phyloP scores from a whole-genome alignment of 1,284 basidiomycete genomes.

The Neolentinus lepideus region DNA sequence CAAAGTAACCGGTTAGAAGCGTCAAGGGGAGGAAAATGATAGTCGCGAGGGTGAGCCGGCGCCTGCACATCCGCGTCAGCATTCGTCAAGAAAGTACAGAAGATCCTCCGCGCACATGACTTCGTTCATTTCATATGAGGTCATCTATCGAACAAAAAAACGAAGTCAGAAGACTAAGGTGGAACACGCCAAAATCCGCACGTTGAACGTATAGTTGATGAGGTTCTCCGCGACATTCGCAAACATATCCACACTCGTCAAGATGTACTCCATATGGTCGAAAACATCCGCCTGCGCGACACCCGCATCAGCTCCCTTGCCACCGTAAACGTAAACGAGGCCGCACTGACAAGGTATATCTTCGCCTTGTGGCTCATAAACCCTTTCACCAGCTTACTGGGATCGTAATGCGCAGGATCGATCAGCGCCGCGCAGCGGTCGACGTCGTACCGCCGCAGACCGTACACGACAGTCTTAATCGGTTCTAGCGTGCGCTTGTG shows the following conservation, averaged over 20 bases:
- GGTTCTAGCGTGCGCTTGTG: conserved; percentile 66
- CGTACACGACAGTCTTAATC: conserved; percentile 59
- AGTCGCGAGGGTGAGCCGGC: conserved; percentile 53
- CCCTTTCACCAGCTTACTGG: conserved; percentile 31
- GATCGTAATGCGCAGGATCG: conserved; percentile 21
- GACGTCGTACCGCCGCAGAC: conserved; percentile 56
- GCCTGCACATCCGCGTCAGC: conserved; percentile 21
- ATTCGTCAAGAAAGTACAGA: neutral
- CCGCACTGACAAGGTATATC: conserved; percentile 57
- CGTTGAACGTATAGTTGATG: conserved; percentile 63
- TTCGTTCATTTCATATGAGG: conserved; percentile 66
- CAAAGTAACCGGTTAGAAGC: conserved; percentile 67
- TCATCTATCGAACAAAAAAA: conserved; percentile 38
- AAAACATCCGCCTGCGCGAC: conserved; percentile 50
- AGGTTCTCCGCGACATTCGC: conserved; percentile 60
- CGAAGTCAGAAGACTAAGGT: too few species aligned
- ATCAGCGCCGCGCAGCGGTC: conserved; percentile 54
- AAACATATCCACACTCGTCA: conserved; percentile 63
- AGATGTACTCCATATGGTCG: conserved; percentile 65
- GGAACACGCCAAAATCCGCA: conserved; percentile 17
- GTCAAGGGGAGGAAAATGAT: conserved; percentile 68
- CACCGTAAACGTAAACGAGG: conserved; percentile 9
- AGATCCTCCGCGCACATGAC: conserved; percentile 41
- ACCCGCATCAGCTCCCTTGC: neutral
- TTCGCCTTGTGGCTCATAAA: conserved; percentile 65